Evolutionary conservation across 345 rosid genomes (phyloP).

Genomic region (Hibiscus syriacus): DNA sequence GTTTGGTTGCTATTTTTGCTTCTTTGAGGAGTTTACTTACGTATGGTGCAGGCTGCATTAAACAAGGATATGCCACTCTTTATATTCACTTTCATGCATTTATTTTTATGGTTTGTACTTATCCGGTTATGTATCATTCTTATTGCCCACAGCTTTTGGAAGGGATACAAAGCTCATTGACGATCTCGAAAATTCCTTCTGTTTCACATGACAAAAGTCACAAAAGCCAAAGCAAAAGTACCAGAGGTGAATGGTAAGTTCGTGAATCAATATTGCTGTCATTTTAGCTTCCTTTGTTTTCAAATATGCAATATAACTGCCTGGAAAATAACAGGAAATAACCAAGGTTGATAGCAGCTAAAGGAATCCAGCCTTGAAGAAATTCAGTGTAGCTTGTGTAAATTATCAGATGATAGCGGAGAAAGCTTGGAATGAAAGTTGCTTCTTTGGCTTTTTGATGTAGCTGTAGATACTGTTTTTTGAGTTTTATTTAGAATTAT

Average conservation of each 20-base stretch:
- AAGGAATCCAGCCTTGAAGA: constrained; percentile 5
- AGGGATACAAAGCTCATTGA: constrained; percentile 87
- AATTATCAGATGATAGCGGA: constrained; percentile 25
- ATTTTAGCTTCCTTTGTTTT: background rate
- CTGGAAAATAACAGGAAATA: constrained; percentile 48
- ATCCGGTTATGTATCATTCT: background rate
- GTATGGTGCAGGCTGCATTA: background rate
- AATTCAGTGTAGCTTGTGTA: constrained; percentile 33
- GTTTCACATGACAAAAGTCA: constrained; percentile 59
- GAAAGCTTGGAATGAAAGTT: constrained; percentile 31
- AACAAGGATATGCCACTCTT: background rate
- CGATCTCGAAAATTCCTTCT: constrained; percentile 70
- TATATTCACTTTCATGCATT: background rate
- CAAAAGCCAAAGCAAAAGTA: constrained; percentile 42
- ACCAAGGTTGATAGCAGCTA: constrained; percentile 31
- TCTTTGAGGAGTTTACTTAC: background rate
- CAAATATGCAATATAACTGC: constrained; percentile 9
- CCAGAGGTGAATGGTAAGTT: constrained; percentile 31
- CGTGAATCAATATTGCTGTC: background rate
- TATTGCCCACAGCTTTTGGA: constrained; percentile 60
- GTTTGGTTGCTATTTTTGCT: background rate
- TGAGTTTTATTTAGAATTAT: constrained; percentile 11
- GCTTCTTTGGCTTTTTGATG: constrained; percentile 30
- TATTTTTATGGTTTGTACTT: background rate
- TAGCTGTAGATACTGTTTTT: constrained; percentile 34